A percentile compares a stretch with the other conserved stretches of the same genome.
Conservation (phyloP, 768 basidiomycete genomes). For the Ramaria rubella region DNA sequence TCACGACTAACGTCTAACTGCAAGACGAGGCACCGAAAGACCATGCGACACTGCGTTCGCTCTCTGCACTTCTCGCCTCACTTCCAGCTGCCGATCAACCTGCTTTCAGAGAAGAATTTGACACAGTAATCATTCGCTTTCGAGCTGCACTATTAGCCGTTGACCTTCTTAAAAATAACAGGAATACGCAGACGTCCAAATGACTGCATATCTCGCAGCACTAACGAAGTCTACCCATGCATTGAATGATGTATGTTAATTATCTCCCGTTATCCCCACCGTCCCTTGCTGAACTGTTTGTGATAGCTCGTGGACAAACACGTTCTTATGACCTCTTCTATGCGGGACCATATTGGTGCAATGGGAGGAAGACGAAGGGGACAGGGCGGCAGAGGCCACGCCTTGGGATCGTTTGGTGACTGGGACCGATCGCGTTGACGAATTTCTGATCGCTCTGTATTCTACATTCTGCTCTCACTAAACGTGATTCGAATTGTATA, state of each 20-base stretch:
- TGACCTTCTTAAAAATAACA: slow-evolving; percentile 24
- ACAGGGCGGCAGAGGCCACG: slow-evolving; percentile 45
- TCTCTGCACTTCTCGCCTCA: slow-evolving; percentile 81
- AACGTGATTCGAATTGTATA: too few relatives aligned
- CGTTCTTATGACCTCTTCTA: slow-evolving; percentile 46
- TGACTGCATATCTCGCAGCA: slow-evolving; percentile 82
- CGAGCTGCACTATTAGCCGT: neutral
- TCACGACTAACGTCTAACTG: neutral
- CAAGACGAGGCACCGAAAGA: slow-evolving; percentile 71
- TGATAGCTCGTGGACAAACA: slow-evolving; percentile 75
- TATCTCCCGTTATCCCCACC: slow-evolving; percentile 3
- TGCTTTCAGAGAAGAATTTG: slow-evolving; percentile 81
- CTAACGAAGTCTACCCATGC: slow-evolving; percentile 85
- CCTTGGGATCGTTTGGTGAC: slow-evolving; percentile 41
- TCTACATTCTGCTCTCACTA: neutral
- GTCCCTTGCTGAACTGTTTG: slow-evolving; percentile 13
- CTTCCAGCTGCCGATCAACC: slow-evolving; percentile 81
- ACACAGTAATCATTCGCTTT: slow-evolving; percentile 50
- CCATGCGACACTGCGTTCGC: slow-evolving; percentile 72
- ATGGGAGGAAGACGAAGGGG: slow-evolving; percentile 42
- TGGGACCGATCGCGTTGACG: slow-evolving; percentile 40
- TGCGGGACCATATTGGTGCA: slow-evolving; percentile 39
- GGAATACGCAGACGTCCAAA: slow-evolving; percentile 95
- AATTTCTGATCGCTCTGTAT: neutral
- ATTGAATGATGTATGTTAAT: slow-evolving; percentile 75